Evolutionary conservation across 768 basidiomycete species (phyloP), one percentile per base, ranked within the genome.

Genomic region (Rhodotorula babjevae): DNA sequence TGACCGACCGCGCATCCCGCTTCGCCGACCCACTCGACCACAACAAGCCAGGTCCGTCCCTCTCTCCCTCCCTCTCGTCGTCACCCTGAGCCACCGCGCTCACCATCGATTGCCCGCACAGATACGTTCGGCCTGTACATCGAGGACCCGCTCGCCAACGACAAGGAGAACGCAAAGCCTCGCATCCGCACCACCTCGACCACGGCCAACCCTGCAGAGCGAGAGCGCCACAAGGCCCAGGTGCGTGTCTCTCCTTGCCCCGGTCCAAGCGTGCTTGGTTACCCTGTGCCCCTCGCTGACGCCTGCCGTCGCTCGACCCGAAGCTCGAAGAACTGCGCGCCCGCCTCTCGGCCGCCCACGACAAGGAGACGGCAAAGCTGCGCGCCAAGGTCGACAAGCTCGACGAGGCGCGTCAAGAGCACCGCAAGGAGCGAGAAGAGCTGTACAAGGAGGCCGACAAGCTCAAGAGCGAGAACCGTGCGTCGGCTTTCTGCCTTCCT

Each of bases 271-370:
- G n/a, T n/a, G n/a, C n/a, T n/a, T n/a, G n/a, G n/a, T n/a, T 33
- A 23, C 42, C 3, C 29, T 6, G 21, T 19, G 29, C 18, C 27
- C 10, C 29, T 11, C 29, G 7, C 7, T 12, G 33, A 31, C 50
- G 21, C 19, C 42, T 27, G 36, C 25, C 21, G n/a, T 15, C 4
- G 14, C 44, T 11, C 44, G 14, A 46, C 44, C 44, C n/a, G 29
- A 49, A 74, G 73, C 65, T 74, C 18, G 73, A 74, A 40, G 73
- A 74, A 25, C 68, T 61, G 16, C 67, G 67, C 27, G 27, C 49
- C 3, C 53, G 66, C 23, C 31, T 68, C n/a, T 25, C 50, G 7
- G 16, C 53, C 1, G 9, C 31, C 11, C 65, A 70, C 52, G 73
- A 70, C 58, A 70, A 74, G 53, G 73, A 74, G 19, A 21, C 67